A percentile compares a stretch with the other conserved stretches of the same genome.
phyloP scores from a whole-genome alignment of 2,329 filamentous ascomycete species.

The Rutstroemia sp. region DNA sequence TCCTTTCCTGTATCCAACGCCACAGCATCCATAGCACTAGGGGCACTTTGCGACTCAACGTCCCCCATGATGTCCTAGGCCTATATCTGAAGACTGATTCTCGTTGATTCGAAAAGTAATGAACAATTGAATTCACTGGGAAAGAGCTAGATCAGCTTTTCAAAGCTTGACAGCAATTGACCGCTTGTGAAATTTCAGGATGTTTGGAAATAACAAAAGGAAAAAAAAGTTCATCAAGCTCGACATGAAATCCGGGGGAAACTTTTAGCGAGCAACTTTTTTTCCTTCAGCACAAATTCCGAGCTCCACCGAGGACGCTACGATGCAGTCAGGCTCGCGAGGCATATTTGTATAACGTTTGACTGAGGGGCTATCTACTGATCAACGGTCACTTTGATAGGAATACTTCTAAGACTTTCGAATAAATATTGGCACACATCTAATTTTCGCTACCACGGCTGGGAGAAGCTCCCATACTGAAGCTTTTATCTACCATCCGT shows the following conservation, averaged over 20 bases:
- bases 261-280: not conserved
- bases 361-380: not conserved
- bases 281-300: not conserved
- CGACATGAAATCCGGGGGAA: too few relatives aligned
- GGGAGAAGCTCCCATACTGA: constrained; percentile 19
- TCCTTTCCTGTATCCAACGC: not conserved
- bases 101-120: not conserved
- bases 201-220: not conserved
- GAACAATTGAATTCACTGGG: too few relatives aligned
- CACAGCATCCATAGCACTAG: not conserved
- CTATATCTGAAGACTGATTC: not conserved
- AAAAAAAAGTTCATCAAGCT: not conserved
- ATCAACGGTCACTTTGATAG: not conserved
- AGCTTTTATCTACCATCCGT: constrained; percentile 15
- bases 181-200: not conserved
- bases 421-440: constrained; percentile 27
- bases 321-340: too few relatives aligned
- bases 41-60: not conserved
- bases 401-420: not conserved
- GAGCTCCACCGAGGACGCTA: too few relatives aligned
- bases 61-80: not conserved
- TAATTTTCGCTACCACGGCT: constrained; percentile 19
- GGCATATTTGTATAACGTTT: not conserved
- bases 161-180: too few relatives aligned
- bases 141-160: too few relatives aligned